Evolutionary conservation across 1,139 yeast species (phyloP).

Genomic region (Blastobotrys indianensis): DNA sequence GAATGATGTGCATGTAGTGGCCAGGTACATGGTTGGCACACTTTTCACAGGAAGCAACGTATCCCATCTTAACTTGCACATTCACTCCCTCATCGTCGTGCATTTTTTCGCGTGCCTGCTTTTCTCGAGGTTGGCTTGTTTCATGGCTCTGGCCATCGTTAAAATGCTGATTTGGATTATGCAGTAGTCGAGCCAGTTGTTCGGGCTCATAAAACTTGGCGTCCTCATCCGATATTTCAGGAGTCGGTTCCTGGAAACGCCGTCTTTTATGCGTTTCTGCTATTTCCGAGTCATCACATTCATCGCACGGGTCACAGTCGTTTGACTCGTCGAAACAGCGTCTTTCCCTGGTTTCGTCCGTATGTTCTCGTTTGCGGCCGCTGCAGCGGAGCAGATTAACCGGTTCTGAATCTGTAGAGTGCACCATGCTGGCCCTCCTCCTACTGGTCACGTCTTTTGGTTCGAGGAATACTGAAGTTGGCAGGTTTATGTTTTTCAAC

Average conservation of each 20-base stretch:
- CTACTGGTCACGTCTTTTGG: too few species aligned
- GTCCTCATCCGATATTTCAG: conserved; percentile 3
- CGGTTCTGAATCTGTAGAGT: too few species aligned
- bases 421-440: too few species aligned
- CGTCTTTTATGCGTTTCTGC: neutral
- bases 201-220: neutral
- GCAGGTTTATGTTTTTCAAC: too few species aligned
- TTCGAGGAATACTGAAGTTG: too few species aligned
- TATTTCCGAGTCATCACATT: neutral
- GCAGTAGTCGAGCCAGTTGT: neutral
- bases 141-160: neutral
- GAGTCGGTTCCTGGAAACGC: conserved; percentile 6
- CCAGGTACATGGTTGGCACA: conserved; percentile 21
- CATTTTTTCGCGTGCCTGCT: neutral
- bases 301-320: too few species aligned
- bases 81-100: neutral
- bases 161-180: neutral
- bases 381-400: too few species aligned
- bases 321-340: too few species aligned
- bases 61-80: conserved; percentile 20
- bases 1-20: conserved; percentile 21
- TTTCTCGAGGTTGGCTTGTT: neutral
- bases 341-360: too few species aligned
- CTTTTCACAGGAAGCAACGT: conserved; percentile 16
- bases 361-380: too few species aligned